A percentile compares a stretch with the other conserved stretches of the same genome.
phyloP scores from a whole-genome alignment of 495 filamentous ascomycete species.

The Penicillium macrosclerotiorum region DNA sequence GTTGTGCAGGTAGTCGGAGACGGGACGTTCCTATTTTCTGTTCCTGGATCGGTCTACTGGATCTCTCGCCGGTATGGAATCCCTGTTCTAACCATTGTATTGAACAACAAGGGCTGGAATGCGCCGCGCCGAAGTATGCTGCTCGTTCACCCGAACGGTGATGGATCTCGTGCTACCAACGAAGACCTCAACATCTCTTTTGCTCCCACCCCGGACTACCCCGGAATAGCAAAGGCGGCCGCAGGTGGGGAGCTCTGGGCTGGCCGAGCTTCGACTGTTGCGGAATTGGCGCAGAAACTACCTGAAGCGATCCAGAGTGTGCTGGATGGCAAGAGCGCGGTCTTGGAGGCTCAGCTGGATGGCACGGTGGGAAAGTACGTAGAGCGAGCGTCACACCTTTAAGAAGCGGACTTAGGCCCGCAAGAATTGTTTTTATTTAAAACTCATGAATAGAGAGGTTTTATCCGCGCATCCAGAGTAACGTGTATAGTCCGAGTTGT shows the following conservation, averaged over 20 bases:
- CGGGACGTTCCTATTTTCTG: conserved; percentile 84
- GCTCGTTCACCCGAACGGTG: conserved; percentile 80
- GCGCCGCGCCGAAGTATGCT: conserved; percentile 73
- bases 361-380: conserved; percentile 44
- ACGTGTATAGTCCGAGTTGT: neutral
- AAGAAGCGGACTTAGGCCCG: neutral
- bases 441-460: neutral
- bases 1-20: conserved; percentile 93
- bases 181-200: conserved; percentile 90
- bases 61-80: conserved; percentile 82
- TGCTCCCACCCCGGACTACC: conserved; percentile 80
- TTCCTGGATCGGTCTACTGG: conserved; percentile 93
- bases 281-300: conserved; percentile 58
- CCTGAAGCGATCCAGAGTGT: conserved; percentile 68
- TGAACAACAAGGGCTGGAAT: conserved; percentile 97
- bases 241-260: conserved; percentile 75
- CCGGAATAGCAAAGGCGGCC: conserved; percentile 88
- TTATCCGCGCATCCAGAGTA: neutral
- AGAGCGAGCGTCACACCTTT: conserved; percentile 8
- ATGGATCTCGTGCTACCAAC: conserved; percentile 73
- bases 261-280: conserved; percentile 61
- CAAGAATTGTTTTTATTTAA: neutral
- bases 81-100: conserved; percentile 82
- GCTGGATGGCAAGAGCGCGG: conserved; percentile 62
- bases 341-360: conserved; percentile 58